Evolutionary conservation across 1,284 basidiomycete species (phyloP).

Genomic region (Trichosporon coremiiforme): DNA sequence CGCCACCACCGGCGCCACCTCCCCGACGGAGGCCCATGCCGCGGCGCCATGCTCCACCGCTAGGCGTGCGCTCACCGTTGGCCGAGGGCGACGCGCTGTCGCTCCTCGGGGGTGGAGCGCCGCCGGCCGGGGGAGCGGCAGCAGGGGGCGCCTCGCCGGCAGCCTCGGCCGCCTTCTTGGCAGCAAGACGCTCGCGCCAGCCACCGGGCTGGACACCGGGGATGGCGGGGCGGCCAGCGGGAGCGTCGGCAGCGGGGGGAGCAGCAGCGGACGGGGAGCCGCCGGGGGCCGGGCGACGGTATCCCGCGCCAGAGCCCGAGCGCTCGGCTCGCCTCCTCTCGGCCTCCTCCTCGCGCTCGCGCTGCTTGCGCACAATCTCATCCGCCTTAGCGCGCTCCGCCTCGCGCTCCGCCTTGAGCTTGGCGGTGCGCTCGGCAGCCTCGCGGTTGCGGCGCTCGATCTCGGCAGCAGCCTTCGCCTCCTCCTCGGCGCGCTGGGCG

Average conservation of each 20-base stretch:
- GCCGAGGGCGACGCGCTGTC: conserved; percentile 10
- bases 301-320: conserved; percentile 34
- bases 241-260: conserved; percentile 39
- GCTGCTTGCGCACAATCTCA: conserved; percentile 66
- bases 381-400: conserved; percentile 65
- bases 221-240: conserved; percentile 43
- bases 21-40: neutral
- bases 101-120: conserved; percentile 37
- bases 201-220: conserved; percentile 40
- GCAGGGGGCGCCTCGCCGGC: conserved; percentile 57
- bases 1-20: conserved; percentile 24
- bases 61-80: conserved; percentile 33
- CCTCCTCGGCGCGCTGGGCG: conserved; percentile 43
- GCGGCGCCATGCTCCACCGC: conserved; percentile 62
- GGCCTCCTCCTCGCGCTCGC: conserved; percentile 79
- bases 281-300: conserved; percentile 30
- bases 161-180: conserved; percentile 32
- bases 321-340: conserved; percentile 60
- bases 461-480: conserved; percentile 44
- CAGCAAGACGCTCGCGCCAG: conserved; percentile 46
- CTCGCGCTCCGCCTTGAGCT: conserved; percentile 60
- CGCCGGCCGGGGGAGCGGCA: conserved; percentile 55
- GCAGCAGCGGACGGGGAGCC: conserved; percentile 35
- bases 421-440: conserved; percentile 40
- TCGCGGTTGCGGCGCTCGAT: conserved; percentile 61